Evolutionary conservation across 1,139 yeast genomes (phyloP).

Genomic region (Yamadazyma dendronema): DNA sequence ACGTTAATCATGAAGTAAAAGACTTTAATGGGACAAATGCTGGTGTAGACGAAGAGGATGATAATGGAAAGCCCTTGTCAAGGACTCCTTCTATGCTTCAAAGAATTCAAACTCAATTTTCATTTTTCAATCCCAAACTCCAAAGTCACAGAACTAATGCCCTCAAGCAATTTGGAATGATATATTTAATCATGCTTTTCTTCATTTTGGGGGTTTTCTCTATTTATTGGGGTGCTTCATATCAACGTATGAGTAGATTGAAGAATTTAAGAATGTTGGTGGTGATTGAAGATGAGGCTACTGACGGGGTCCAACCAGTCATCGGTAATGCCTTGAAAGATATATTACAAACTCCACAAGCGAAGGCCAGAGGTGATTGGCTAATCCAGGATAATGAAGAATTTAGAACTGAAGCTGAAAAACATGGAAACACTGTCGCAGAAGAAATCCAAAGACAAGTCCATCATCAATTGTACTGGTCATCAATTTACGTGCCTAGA

Average conservation of each 20-base stretch:
- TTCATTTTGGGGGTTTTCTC: slow-evolving; percentile 33
- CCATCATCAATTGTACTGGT: slow-evolving; percentile 48
- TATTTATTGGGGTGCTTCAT: slow-evolving; percentile 47
- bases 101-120: slow-evolving; percentile 13
- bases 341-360: slow-evolving; percentile 20
- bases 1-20: background rate
- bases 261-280: slow-evolving; percentile 39
- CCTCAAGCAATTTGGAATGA: slow-evolving; percentile 16
- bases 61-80: slow-evolving; percentile 3
- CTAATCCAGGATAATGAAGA: slow-evolving; percentile 25
- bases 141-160: slow-evolving; percentile 20
- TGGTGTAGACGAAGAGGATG: slow-evolving; percentile 5
- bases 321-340: slow-evolving; percentile 29
- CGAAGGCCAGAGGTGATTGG: slow-evolving; percentile 40
- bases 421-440: slow-evolving; percentile 28
- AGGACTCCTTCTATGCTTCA: slow-evolving; percentile 13
- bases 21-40: background rate
- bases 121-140: slow-evolving; percentile 30
- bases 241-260: slow-evolving; percentile 25
- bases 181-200: slow-evolving; percentile 27
- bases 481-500: slow-evolving; percentile 37
- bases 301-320: slow-evolving; percentile 27
- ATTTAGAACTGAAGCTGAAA: slow-evolving; percentile 27
- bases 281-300: slow-evolving; percentile 36
- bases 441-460: slow-evolving; percentile 33